Percentiles rank a stretch among this genome's conserved stretches.
Conservation (phyloP, 768 basidiomycete species). For the Tubosaeta sp. region DNA sequence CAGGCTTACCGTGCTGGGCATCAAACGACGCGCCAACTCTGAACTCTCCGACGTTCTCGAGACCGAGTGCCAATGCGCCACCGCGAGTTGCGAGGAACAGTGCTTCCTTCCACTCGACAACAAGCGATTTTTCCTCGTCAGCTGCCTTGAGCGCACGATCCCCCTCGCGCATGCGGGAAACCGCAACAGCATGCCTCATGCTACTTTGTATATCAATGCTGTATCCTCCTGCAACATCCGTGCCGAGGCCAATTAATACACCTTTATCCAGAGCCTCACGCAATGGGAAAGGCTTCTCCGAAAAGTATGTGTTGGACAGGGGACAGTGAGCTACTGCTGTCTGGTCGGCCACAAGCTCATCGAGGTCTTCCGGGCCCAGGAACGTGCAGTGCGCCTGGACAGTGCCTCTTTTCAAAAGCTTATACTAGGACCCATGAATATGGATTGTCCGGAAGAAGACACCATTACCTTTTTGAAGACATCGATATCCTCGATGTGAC, state of each 20-base stretch:
- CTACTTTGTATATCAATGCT: slow-evolving; percentile 68
- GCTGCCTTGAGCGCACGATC: slow-evolving; percentile 25
- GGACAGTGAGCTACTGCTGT: slow-evolving; percentile 84
- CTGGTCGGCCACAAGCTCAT: slow-evolving; percentile 43
- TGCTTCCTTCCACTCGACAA: slow-evolving; percentile 77
- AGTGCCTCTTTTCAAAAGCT: slow-evolving; percentile 58
- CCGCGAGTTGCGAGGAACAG: slow-evolving; percentile 80
- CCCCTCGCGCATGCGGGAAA: slow-evolving; percentile 68
- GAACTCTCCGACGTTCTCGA: slow-evolving; percentile 52
- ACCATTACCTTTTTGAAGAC: slow-evolving; percentile 61
- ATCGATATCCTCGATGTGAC: slow-evolving; percentile 65
- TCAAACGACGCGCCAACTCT: slow-evolving; percentile 64
- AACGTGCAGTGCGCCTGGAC: slow-evolving; percentile 91
- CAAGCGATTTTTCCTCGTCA: slow-evolving; percentile 28
- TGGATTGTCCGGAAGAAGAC: background rate
- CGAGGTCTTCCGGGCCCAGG: slow-evolving; percentile 48
- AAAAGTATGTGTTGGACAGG: slow-evolving; percentile 86
- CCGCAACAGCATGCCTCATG: slow-evolving; percentile 76
- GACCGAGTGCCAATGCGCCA: slow-evolving; percentile 65
- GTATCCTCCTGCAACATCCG: slow-evolving; percentile 87
- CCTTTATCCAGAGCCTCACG: slow-evolving; percentile 63
- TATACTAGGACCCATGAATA: slow-evolving; percentile 38
- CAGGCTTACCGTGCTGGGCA: slow-evolving; percentile 64
- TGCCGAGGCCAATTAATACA: slow-evolving; percentile 76
- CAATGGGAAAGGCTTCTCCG: slow-evolving; percentile 60